Conservation (phyloP, 2,329 filamentous ascomycete genomes). For the Fusarium longipes region DNA sequence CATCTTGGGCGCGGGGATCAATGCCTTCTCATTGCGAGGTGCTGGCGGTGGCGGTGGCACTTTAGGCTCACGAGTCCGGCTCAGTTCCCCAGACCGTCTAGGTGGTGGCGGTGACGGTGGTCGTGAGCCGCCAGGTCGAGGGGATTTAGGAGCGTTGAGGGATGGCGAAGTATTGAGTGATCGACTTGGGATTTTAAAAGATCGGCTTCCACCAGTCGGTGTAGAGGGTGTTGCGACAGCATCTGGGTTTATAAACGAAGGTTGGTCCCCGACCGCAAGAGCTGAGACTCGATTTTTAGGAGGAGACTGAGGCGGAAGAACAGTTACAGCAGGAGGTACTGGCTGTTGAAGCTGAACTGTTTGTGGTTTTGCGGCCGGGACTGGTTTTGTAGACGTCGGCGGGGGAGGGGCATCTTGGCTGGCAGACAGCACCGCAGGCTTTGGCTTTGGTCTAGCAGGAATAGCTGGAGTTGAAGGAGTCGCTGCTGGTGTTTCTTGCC, state of each 20-base stretch:
- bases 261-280: conserved; percentile 54
- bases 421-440: conserved; percentile 35
- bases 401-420: conserved; percentile 43
- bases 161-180: conserved; percentile 64
- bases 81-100: conserved; percentile 69
- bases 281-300: conserved; percentile 60
- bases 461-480: conserved; percentile 50
- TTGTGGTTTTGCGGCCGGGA: conserved; percentile 41
- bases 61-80: conserved; percentile 60
- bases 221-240: conserved; percentile 55
- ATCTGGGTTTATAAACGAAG: conserved; percentile 62
- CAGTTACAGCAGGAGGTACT: conserved; percentile 70
- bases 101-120: conserved; percentile 74
- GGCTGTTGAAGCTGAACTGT: conserved; percentile 34
- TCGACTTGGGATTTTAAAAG: conserved; percentile 66
- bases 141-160: conserved; percentile 53
- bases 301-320: conserved; percentile 78
- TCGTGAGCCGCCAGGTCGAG: conserved; percentile 59
- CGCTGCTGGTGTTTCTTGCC: conserved; percentile 50
- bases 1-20: conserved; percentile 49
- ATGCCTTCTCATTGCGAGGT: conserved; percentile 79
- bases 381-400: conserved; percentile 43
- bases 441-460: conserved; percentile 49
- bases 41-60: conserved; percentile 74
- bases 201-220: conserved; percentile 56